Conservation (phyloP, 345 rosid genomes). For the Populus simonii region DNA sequence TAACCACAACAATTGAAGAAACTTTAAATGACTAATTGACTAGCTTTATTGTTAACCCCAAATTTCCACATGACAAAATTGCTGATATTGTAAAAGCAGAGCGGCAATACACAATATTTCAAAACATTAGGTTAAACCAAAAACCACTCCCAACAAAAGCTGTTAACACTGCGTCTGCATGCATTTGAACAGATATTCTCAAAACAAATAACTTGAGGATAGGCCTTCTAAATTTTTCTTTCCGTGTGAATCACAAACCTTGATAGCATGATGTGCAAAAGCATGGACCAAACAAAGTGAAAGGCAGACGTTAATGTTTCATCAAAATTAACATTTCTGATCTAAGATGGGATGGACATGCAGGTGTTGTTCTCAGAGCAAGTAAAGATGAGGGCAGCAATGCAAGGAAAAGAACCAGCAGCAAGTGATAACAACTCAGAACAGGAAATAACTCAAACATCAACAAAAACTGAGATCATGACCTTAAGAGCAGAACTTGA, state of each 20-base stretch:
- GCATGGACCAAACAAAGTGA: neutral
- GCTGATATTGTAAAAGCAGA: neutral
- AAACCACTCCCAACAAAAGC: neutral
- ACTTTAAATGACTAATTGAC: neutral
- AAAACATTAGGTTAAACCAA: neutral
- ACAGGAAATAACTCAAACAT: constrained; percentile 37
- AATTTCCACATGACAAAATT: neutral
- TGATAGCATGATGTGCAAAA: neutral
- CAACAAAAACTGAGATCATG: constrained; percentile 48
- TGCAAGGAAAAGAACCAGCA: constrained; percentile 53
- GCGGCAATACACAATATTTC: neutral
- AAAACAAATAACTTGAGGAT: neutral
- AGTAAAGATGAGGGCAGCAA: constrained; percentile 65
- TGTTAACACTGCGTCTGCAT: too few species aligned
- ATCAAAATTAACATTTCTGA: constrained; percentile 5
- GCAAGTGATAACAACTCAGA: constrained; percentile 37
- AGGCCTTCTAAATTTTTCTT: neutral
- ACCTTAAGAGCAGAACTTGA: constrained; percentile 58
- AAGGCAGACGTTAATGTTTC: neutral
- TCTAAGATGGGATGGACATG: constrained; percentile 17
- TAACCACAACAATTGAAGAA: neutral
- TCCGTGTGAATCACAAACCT: constrained; percentile 1
- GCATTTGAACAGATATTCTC: neutral
- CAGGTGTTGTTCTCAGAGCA: constrained; percentile 82
- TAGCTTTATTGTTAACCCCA: neutral